These are phyloP conservation scores for Dothistroma pini DNA, from an alignment of 2,329 filamentous ascomycete species.

Conservation along the genomic window DNA sequence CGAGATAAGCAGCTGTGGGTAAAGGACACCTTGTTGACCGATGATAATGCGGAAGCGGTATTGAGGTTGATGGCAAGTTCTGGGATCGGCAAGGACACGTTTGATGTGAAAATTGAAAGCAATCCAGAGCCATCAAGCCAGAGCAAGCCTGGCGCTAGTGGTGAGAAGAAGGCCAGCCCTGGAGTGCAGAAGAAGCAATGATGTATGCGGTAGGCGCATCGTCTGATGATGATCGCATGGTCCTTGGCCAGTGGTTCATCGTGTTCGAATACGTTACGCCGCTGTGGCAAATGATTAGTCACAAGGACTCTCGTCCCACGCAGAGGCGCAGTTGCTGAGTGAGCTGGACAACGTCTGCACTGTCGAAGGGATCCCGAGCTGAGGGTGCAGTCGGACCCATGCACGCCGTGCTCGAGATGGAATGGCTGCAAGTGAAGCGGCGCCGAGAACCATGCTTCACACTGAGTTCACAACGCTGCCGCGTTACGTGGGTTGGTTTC, in stretches of 20 bases:
- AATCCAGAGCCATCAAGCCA: background rate
- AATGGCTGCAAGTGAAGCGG: background rate
- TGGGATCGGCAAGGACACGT: slow-evolving; percentile 34
- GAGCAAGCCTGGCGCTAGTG: background rate
- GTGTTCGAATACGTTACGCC: background rate
- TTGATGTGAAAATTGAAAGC: slow-evolving; percentile 32
- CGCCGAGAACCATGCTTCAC: background rate
- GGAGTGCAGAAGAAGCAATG: background rate
- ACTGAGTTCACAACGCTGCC: slow-evolving; percentile 11
- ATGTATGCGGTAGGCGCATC: background rate
- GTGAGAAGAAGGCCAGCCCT: background rate
- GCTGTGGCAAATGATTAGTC: too few relatives aligned
- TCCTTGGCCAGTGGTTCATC: background rate
- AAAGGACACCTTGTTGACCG: slow-evolving; percentile 34
- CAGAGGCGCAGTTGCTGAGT: background rate
- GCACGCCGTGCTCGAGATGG: background rate
- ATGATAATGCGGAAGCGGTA: slow-evolving; percentile 34
- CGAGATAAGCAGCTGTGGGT: slow-evolving; percentile 35
- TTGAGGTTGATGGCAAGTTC: slow-evolving; percentile 31
- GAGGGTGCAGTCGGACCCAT: background rate
- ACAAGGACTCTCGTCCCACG: background rate
- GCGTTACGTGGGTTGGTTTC: slow-evolving; percentile 2
- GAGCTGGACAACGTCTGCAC: background rate
- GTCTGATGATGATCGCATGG: background rate
- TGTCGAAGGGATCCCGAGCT: background rate